Evolutionary conservation across 176 grass and related monocot genomes (phyloP).

Genomic region (Carex scoparia): DNA sequence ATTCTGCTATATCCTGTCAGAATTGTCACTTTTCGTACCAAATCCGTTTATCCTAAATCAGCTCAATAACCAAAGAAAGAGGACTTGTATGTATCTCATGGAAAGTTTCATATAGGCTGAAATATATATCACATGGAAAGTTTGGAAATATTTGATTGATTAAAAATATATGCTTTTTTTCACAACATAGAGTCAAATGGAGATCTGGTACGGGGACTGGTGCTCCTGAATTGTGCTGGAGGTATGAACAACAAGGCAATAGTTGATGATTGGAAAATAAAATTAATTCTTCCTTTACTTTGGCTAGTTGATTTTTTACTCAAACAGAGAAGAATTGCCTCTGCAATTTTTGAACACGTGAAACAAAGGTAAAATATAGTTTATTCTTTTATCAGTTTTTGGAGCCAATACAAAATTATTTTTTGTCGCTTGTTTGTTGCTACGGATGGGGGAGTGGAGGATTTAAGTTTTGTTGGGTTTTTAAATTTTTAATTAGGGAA

Average conservation of each 20-base stretch:
- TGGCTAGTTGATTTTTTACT: slow-evolving; percentile 80
- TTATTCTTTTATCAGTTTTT: neutral
- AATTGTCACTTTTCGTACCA: neutral
- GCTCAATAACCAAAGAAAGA: neutral
- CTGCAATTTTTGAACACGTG: slow-evolving; percentile 58
- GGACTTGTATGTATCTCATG: neutral
- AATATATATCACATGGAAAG: neutral
- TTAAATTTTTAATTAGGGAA: neutral
- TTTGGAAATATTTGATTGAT: neutral
- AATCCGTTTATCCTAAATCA: neutral
- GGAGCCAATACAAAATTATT: neutral
- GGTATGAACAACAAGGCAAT: slow-evolving; percentile 99
- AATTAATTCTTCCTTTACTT: slow-evolving; percentile 66
- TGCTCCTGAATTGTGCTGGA: slow-evolving; percentile 80
- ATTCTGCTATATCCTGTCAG: neutral
- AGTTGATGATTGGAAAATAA: slow-evolving; percentile 96
- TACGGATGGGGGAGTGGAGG: neutral
- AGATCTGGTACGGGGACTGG: slow-evolving; percentile 60
- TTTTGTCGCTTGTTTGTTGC: neutral
- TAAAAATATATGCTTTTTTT: too few relatives aligned
- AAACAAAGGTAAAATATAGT: slow-evolving; percentile 47
- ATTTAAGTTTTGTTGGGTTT: neutral
- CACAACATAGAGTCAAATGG: slow-evolving; percentile 38
- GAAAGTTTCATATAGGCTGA: neutral
- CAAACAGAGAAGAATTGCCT: slow-evolving; percentile 63